Evolutionary conservation across 2,329 filamentous ascomycete species (phyloP).

Genomic region (Arthrobotrys entomopaga): DNA sequence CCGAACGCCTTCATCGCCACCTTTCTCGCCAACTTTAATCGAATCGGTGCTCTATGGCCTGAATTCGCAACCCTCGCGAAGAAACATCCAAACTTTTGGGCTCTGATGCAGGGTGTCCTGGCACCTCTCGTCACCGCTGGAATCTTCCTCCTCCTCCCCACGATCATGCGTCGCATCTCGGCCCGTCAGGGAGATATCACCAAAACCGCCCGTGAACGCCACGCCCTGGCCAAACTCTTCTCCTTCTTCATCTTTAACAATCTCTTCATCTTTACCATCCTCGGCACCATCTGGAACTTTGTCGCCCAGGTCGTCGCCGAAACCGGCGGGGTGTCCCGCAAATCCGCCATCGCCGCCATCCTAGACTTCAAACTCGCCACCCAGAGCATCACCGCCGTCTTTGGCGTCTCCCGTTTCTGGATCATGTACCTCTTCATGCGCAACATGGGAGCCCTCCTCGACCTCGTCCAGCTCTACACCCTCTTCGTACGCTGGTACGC

Average conservation of each 20-base stretch:
- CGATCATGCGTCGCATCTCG: conserved; percentile 87
- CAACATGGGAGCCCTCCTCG: conserved; percentile 90
- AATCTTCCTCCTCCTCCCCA: conserved; percentile 86
- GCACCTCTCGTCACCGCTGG: conserved; percentile 87
- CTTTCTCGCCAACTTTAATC: conserved; percentile 82
- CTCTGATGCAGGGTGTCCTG: conserved; percentile 88
- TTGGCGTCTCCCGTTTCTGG: conserved; percentile 88
- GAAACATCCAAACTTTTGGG: conserved; percentile 76
- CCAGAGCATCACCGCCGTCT: conserved; percentile 78
- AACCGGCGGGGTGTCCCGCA: conserved; percentile 65
- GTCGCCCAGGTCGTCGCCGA: conserved; percentile 72
- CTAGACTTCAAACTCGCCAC: conserved; percentile 71
- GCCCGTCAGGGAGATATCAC: conserved; percentile 74
- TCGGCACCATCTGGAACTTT: conserved; percentile 82
- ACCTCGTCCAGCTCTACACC: conserved; percentile 87
- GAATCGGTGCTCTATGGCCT: conserved; percentile 71
- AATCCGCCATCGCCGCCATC: conserved; percentile 73
- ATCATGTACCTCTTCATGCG: conserved; percentile 91
- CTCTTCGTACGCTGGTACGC: conserved; percentile 85
- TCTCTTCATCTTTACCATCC: conserved; percentile 89
- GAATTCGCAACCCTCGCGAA: conserved; percentile 75
- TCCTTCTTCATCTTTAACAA: conserved; percentile 99
- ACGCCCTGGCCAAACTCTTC: conserved; percentile 90
- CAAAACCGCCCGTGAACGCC: conserved; percentile 89
- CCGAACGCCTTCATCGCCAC: conserved; percentile 95